Conservation (phyloP, 352 stramenopile species). For the Globisporangium solare region DNA sequence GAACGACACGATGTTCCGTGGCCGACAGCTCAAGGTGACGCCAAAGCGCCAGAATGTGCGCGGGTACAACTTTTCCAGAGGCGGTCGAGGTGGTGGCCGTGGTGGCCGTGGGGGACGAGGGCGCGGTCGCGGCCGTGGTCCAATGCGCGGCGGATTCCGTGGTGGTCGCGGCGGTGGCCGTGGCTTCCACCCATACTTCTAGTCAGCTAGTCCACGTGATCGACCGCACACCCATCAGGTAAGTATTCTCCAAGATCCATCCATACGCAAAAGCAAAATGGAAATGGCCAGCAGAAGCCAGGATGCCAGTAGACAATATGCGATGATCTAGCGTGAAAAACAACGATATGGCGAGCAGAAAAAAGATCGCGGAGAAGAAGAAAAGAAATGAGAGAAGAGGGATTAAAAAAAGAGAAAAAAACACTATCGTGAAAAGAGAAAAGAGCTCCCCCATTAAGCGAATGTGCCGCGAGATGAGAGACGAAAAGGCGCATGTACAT, state of each 20-base stretch:
- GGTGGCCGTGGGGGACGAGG: conserved; percentile 38
- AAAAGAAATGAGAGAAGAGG: conserved; percentile 25
- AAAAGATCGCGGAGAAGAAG: conserved; percentile 13
- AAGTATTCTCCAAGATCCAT: conserved; percentile 7
- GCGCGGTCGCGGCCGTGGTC: conserved; percentile 41
- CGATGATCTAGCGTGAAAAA: background rate
- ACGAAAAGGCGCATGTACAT: background rate
- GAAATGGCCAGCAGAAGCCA: conserved; percentile 2
- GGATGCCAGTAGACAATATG: background rate
- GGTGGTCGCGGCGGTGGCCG: conserved; percentile 64
- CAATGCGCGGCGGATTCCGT: conserved; percentile 53
- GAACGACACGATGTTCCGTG: conserved; percentile 92
- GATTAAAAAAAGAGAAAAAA: conserved; percentile 21
- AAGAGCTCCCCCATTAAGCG: conserved; percentile 10
- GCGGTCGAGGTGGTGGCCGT: conserved; percentile 40
- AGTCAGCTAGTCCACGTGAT: background rate
- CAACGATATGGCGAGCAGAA: conserved; percentile 12
- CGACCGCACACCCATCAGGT: background rate
- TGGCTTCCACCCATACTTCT: conserved; percentile 75
- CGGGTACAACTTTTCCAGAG: conserved; percentile 62
- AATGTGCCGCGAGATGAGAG: background rate
- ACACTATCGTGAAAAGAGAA: conserved; percentile 20
- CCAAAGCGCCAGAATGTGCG: conserved; percentile 85
- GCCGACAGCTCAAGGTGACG: conserved; percentile 88
- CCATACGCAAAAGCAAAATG: conserved; percentile 15